phyloP scores from a whole-genome alignment of 2,329 filamentous ascomycete species.

The Stachybotrys chlorohalonatus region DNA sequence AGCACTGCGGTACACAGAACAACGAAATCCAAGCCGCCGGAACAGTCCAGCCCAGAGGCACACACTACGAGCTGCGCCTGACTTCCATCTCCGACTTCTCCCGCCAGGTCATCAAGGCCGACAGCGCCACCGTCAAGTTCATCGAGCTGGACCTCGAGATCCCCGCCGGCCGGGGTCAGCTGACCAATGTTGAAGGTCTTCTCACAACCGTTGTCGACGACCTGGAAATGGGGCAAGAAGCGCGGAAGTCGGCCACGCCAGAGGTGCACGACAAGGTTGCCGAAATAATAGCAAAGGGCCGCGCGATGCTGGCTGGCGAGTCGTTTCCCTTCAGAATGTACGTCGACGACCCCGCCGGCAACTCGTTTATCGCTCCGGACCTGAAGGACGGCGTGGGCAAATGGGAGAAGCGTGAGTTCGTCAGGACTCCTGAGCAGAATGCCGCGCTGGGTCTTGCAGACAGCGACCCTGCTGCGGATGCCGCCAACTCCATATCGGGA shows the following conservation, averaged over 20 bases:
- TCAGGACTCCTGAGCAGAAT: constrained; percentile 79
- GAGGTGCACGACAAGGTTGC: constrained; percentile 73
- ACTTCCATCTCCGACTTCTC: constrained; percentile 66
- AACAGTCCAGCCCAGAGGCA: constrained; percentile 81
- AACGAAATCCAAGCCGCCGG: constrained; percentile 91
- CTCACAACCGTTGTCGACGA: constrained; percentile 71
- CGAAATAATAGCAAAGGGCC: constrained; percentile 63
- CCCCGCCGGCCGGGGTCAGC: constrained; percentile 78
- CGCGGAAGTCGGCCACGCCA: constrained; percentile 66
- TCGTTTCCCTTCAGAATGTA: constrained; percentile 81
- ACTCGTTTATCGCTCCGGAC: constrained; percentile 92
- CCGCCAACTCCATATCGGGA: constrained; percentile 41
- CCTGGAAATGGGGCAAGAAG: constrained; percentile 72
- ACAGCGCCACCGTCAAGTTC: constrained; percentile 75
- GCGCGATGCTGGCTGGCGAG: constrained; percentile 68
- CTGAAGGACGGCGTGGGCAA: constrained; percentile 73
- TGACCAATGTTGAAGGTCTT: constrained; percentile 89
- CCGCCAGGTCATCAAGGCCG: constrained; percentile 86
- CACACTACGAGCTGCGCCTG: constrained; percentile 73
- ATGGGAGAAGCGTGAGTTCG: constrained; percentile 79
- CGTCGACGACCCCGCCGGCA: constrained; percentile 86
- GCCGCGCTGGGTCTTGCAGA: constrained; percentile 68
- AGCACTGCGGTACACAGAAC: constrained; percentile 81
- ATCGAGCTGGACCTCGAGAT: constrained; percentile 92
- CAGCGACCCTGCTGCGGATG: constrained; percentile 46